Percentiles rank a stretch among this genome's conserved stretches.
Evolutionary conservation across 1,139 yeast genomes (phyloP).

Genomic region (Taphrina communis): DNA sequence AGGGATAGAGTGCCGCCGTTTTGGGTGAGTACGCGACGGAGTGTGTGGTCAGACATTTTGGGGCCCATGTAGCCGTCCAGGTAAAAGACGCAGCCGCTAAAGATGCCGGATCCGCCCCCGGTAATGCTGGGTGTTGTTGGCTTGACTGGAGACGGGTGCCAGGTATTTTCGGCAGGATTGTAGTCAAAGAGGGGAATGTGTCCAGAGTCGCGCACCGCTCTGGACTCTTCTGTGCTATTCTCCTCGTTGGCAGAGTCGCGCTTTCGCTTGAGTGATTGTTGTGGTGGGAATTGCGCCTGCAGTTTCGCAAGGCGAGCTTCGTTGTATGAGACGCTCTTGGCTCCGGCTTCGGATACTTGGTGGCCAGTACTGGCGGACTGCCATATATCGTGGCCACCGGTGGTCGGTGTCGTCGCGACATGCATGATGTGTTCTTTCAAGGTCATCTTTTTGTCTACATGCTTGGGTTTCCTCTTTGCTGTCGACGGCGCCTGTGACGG

Average conservation of each 20-base stretch:
- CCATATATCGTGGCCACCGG: constrained; percentile 37
- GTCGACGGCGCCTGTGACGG: not conserved
- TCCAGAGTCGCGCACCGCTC: constrained; percentile 11
- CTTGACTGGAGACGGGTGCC: constrained; percentile 14
- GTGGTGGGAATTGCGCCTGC: constrained; percentile 30
- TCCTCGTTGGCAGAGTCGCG: not conserved
- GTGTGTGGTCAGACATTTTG: constrained; percentile 26
- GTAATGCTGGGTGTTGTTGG: not conserved
- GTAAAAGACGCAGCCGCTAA: constrained; percentile 37
- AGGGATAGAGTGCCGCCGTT: constrained; percentile 27
- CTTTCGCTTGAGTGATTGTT: constrained; percentile 5
- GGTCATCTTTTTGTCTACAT: constrained; percentile 17
- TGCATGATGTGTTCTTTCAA: constrained; percentile 31
- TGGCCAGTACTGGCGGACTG: constrained; percentile 35
- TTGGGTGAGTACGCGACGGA: constrained; percentile 21
- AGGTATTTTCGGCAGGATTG: constrained; percentile 11
- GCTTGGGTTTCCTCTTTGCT: constrained; percentile 7
- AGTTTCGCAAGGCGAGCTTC: constrained; percentile 35
- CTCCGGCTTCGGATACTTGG: constrained; percentile 36
- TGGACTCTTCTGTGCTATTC: not conserved
- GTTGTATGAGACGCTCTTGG: constrained; percentile 27
- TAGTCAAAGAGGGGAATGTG: constrained; percentile 27
- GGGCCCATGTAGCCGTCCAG: constrained; percentile 39
- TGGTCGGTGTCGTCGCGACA: constrained; percentile 29
- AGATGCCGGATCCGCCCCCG: constrained; percentile 14